Base-by-base conservation (phyloP, 1,284 basidiomycete genomes). In the Naganishia liquefaciens region DNA sequence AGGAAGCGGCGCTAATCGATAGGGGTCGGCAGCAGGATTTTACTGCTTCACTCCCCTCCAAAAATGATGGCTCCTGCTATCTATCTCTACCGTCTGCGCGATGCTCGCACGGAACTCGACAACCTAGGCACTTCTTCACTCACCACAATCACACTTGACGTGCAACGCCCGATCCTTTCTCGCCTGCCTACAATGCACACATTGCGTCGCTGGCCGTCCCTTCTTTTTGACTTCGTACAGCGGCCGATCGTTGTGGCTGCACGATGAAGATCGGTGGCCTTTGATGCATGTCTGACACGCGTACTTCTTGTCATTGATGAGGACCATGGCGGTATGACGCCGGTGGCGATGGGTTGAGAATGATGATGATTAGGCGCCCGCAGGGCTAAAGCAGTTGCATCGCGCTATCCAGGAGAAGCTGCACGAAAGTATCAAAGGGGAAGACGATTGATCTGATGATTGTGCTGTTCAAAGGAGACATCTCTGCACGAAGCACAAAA, bases 191-290 rank as follows among this genome's bases (percentile, higher is more conserved):
- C 88, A 90, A 75, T 86, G 85, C 66, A 85, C 83, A 77, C 88
- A 90, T 77, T 90, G 89, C 2, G 88, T 89, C n/a, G 88, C 82
- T 0, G 88, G 88, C 55, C 88, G 82, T 54, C 88, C 79, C 87
- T 90, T 85, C 78, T 88, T 88, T 82, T 89, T 88, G 71, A 92
- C 86, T 78, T 90, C 88, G 75, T 86, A 89, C 60, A 90, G 81
- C 28, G 88, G 86, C 46, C 89, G 83, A 73, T 89, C 87, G 67
- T 84, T 86, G 75, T 90, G 89, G 65, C 86, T 85, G 77, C 88
- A 90, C 52, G 84, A 82, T 10, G 88, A 88, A 15, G 88, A 89
- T 43, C 88, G 86, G 79, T 90, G 88, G 13, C 88, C 88, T 77
- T 90, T 90, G 78, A 90, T 90, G 79, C 88, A 90, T 49, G 88